Base-by-base conservation (phyloP, 805 yeast genomes). In the Diddensiella santjacobensis region DNA sequence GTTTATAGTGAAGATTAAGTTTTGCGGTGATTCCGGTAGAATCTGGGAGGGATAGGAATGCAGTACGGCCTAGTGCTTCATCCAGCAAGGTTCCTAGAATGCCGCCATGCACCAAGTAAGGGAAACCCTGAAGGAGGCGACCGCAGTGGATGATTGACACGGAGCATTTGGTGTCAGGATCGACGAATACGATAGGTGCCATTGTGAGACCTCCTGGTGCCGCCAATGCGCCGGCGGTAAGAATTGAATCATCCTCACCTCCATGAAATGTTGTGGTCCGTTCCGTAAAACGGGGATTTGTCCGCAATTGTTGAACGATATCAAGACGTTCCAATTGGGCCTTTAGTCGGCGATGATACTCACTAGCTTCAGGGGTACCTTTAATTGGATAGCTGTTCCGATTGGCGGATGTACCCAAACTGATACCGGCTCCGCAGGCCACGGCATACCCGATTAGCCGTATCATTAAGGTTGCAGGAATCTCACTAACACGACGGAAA, bases 31-130 rank as follows among this genome's bases (percentile, higher is more conserved):
- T 50, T 3, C 55, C 50, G 2, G 52, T 46, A 22, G 37, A 43
- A 26, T 38, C 38, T 6, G 49, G 48, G n/a, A 50, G 15, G 23
- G 47, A 47, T 18, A 50, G 36, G 11, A 50, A 48, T 3, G 58
- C 58, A 10, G 57, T 53, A 8, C 52, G 22, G 4, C 42, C 54
- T 68, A 83, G 75, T 4, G 84, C 74, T 56, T 89, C 96, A 59
- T 87, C 93, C 47, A 88, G 68, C 1, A 89, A 69, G 0, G 95
- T 82, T 5, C 90, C 95, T 24, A 89, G 63, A 23, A 90, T 78
- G 0, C 97, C 97, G 2, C 97, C 97, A 62, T 89, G 97, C 2
- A 87, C 76, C 17, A 90, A 67, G 57, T 87, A 83, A 2, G 96
- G 97, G 62, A 84, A 89, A 0, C 97, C 97, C 38, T 91, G 81